Percentiles rank a stretch among this genome's conserved stretches.
Evolutionary conservation across 2,329 filamentous ascomycete species (phyloP).

Genomic region (Calonectria pseudoreteaudii): DNA sequence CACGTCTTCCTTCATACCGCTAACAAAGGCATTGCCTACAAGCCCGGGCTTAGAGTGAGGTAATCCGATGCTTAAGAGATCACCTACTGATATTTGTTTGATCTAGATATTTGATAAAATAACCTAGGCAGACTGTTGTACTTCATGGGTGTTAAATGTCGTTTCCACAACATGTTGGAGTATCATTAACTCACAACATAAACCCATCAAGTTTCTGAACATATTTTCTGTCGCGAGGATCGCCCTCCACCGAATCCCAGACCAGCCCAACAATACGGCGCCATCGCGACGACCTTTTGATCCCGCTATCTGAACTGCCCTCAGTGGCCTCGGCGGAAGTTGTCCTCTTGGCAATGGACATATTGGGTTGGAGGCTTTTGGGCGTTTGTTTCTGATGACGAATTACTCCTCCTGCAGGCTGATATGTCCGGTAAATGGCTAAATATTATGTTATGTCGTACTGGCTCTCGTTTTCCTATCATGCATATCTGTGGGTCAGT

Average conservation of each 20-base stretch:
- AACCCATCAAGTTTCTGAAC: conserved; percentile 7
- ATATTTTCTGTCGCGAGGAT: conserved; percentile 6
- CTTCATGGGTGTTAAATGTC: background rate
- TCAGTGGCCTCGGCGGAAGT: background rate
- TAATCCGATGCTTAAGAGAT: background rate
- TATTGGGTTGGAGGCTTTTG: background rate
- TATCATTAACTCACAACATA: background rate
- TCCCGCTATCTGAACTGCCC: background rate
- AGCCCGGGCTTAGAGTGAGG: background rate
- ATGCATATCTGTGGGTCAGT: background rate
- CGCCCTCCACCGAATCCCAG: conserved; percentile 4
- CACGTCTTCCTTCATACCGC: conserved; percentile 30
- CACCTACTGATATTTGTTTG: background rate
- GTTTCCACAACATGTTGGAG: background rate
- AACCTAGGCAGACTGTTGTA: background rate
- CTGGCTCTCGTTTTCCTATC: background rate
- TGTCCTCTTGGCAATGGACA: background rate
- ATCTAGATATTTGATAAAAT: conserved; percentile 6
- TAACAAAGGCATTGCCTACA: conserved; percentile 27
- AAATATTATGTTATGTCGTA: background rate
- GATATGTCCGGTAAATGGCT: background rate
- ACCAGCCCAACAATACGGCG: background rate
- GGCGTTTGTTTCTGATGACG: background rate
- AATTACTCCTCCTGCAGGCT: background rate
- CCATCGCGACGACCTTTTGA: background rate